Percentiles rank a stretch among this genome's conserved stretches.
Conservation (phyloP, 2,329 filamentous ascomycete species). For the Xylariaceae sp. region DNA sequence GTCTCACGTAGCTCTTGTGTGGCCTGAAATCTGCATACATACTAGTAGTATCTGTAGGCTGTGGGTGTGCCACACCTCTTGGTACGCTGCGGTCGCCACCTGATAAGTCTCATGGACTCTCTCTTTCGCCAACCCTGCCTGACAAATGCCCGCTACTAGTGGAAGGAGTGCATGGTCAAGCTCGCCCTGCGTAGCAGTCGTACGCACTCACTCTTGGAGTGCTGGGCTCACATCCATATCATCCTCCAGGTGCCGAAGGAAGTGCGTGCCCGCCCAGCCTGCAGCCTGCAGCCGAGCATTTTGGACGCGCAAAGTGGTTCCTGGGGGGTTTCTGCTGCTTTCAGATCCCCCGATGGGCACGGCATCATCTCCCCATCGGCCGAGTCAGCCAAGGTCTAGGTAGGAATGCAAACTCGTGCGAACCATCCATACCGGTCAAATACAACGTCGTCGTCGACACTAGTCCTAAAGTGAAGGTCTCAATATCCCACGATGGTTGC, state of each 20-base stretch:
- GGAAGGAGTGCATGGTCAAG: conserved; percentile 5
- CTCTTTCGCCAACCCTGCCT: conserved; percentile 13
- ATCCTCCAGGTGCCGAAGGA: conserved; percentile 5
- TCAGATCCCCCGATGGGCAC: too few relatives aligned
- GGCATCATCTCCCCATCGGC: too few relatives aligned
- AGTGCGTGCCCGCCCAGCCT: conserved; percentile 1
- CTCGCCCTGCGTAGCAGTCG: conserved; percentile 4
- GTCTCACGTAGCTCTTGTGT: conserved; percentile 2
- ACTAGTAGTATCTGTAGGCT: neutral
- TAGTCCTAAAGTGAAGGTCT: too few relatives aligned
- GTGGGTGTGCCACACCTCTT: conserved; percentile 13
- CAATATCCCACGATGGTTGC: neutral
- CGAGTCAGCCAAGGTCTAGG: too few relatives aligned
- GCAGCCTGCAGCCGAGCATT: neutral
- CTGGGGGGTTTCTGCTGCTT: too few relatives aligned
- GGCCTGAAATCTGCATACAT: neutral
- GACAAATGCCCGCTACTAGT: conserved; percentile 8
- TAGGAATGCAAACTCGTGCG: too few relatives aligned
- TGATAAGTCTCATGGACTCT: too few relatives aligned
- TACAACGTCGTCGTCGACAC: too few relatives aligned
- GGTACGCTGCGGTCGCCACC: conserved; percentile 12
- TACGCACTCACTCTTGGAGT: too few relatives aligned
- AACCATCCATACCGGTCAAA: too few relatives aligned
- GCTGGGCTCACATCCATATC: too few relatives aligned
- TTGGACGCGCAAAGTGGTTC: neutral